A percentile compares a stretch with the other conserved stretches of the same genome.
These are phyloP conservation scores for Ormosia semicastrata DNA, from an alignment of 306 rosid genomes.

Conservation along the genomic window DNA sequence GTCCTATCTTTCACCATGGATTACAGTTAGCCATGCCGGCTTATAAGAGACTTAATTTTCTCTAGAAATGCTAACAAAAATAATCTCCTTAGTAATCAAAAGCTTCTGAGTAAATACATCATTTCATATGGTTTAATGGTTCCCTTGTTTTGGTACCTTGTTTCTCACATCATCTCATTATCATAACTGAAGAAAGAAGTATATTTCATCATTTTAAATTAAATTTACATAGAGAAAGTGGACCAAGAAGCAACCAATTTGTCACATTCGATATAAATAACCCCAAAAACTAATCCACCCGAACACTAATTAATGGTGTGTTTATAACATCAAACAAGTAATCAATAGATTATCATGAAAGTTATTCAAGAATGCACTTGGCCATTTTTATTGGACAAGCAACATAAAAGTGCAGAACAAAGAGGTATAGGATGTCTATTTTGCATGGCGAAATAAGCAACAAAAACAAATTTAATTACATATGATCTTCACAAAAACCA, in stretches of 20 bases:
- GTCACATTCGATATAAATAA: background rate
- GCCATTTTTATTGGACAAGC: constrained; percentile 21
- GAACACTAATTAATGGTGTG: background rate
- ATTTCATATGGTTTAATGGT: background rate
- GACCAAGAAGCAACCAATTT: background rate
- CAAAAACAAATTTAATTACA: background rate
- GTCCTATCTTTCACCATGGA: background rate
- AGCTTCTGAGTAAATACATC: background rate
- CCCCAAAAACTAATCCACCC: background rate
- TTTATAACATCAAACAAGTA: constrained; percentile 8
- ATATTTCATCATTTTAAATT: background rate
- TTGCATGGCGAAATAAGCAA: background rate
- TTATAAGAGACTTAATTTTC: background rate
- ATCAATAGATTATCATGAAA: constrained; percentile 5
- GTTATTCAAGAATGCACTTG: background rate
- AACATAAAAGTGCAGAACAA: constrained; percentile 17
- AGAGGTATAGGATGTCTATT: background rate
- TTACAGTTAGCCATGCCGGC: background rate
- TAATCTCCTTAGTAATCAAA: background rate
- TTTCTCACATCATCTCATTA: background rate
- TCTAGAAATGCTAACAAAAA: background rate
- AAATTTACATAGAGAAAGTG: background rate
- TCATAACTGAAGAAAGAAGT: background rate
- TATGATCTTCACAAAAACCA: background rate
- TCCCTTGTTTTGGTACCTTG: background rate